These are phyloP conservation scores for Thielaviopsis punctulata DNA, from an alignment of 2,329 filamentous ascomycete species.

Conservation along the genomic window DNA sequence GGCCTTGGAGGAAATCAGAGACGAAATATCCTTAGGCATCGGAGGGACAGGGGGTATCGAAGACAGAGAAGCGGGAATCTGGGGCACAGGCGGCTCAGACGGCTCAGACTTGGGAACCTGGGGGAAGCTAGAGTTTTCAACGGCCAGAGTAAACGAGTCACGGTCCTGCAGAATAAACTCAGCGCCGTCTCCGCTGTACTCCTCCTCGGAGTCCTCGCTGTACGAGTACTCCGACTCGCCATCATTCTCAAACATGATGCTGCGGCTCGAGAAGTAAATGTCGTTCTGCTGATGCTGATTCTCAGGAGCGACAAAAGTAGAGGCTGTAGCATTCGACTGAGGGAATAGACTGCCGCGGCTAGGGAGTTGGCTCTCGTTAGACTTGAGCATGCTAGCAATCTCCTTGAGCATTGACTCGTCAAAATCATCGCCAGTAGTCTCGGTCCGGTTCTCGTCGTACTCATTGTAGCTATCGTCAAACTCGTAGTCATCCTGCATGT, in stretches of 20 bases:
- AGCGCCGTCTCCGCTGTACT: slow-evolving; percentile 11
- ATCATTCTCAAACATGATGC: slow-evolving; percentile 15
- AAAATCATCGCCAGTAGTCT: slow-evolving; percentile 33
- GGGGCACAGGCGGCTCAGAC: background rate
- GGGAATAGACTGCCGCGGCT: slow-evolving; percentile 29
- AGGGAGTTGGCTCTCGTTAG: slow-evolving; percentile 32
- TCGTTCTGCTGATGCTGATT: background rate
- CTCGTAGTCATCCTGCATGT: slow-evolving; percentile 17
- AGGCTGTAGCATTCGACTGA: slow-evolving; percentile 14
- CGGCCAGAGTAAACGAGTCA: slow-evolving; percentile 6
- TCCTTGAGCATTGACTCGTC: slow-evolving; percentile 47
- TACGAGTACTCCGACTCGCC: slow-evolving; percentile 20
- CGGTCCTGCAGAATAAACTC: slow-evolving; percentile 10
- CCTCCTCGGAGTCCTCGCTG: slow-evolving; percentile 14
- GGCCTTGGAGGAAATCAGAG: background rate
- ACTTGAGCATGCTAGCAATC: slow-evolving; percentile 41
- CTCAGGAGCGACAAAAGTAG: background rate
- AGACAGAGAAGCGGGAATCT: background rate
- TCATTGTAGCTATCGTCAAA: slow-evolving; percentile 20
- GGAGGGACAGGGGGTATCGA: background rate
- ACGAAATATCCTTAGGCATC: background rate
- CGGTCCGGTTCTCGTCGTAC: slow-evolving; percentile 19
- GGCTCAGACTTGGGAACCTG: slow-evolving; percentile 2
- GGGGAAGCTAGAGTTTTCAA: slow-evolving; percentile 1
- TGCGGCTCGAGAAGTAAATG: background rate